phyloP scores from a whole-genome alignment of 108 stramenopile genomes.

The Bacterosira constricta region DNA sequence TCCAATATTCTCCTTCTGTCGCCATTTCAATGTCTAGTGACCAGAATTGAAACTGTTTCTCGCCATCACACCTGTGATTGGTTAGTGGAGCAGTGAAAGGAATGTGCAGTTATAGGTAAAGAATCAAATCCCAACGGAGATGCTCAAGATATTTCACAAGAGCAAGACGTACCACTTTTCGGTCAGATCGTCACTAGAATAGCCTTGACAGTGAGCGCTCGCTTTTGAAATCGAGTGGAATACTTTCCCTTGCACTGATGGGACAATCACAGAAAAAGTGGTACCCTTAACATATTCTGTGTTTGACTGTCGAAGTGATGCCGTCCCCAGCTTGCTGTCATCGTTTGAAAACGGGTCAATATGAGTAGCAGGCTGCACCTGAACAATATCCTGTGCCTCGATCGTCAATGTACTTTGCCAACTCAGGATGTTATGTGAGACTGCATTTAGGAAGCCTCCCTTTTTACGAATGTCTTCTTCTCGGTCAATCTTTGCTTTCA shows the following conservation, averaged over 20 bases:
- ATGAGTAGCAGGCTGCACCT: constrained; percentile 82
- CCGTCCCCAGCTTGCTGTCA: constrained; percentile 68
- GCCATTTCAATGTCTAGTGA: constrained; percentile 87
- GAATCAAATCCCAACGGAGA: not conserved
- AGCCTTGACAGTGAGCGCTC: no score
- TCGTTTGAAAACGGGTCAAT: constrained; percentile 67
- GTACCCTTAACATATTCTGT: constrained; percentile 56
- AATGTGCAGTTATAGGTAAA: no score
- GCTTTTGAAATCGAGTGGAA: no score
- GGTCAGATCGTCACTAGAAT: constrained; percentile 40
- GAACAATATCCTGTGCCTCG: constrained; percentile 68
- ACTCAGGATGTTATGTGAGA: constrained; percentile 28
- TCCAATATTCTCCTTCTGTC: constrained; percentile 90
- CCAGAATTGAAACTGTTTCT: constrained; percentile 57
- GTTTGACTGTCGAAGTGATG: constrained; percentile 69
- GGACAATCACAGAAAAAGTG: constrained; percentile 75
- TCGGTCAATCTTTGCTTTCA: constrained; percentile 73
- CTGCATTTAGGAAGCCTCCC: constrained; percentile 42
- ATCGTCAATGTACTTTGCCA: constrained; percentile 60
- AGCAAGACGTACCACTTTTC: constrained; percentile 71
- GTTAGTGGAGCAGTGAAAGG: not conserved
- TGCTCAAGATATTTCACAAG: not conserved
- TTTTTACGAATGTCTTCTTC: constrained; percentile 59
- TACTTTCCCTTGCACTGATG: constrained; percentile 31
- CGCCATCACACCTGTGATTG: constrained; percentile 54